Percentiles rank a stretch among this genome's conserved stretches.
Conservation (phyloP, 345 rosid genomes). For the Sonneratia caseolaris region DNA sequence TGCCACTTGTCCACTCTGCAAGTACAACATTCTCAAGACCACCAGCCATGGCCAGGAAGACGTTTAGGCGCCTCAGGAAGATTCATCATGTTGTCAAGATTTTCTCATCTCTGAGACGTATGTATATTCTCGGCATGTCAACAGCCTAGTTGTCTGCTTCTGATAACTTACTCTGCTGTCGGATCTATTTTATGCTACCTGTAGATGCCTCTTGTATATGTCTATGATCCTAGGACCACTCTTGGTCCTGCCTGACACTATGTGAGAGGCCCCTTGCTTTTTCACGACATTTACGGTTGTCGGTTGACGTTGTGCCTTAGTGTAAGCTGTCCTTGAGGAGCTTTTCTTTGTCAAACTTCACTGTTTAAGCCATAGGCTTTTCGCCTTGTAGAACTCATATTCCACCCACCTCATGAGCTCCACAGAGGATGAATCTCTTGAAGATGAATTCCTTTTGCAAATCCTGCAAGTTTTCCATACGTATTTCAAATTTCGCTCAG, state of each 20-base stretch:
- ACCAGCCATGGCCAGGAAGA: slow-evolving; percentile 49
- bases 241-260: no score
- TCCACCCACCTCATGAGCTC: no score
- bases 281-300: background rate
- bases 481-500: no score
- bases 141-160: background rate
- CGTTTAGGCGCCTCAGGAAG: slow-evolving; percentile 26
- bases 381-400: no score
- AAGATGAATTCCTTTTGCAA: no score
- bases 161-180: background rate
- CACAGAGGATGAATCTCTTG: no score
- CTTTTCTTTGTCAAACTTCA: background rate
- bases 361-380: background rate
- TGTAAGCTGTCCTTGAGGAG: background rate
- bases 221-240: background rate
- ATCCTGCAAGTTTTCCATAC: no score
- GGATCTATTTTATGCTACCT: background rate
- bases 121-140: background rate
- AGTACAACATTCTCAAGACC: slow-evolving; percentile 83
- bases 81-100: background rate
- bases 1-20: slow-evolving; percentile 97
- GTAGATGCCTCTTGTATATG: background rate
- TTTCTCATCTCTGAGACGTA: background rate
- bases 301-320: background rate
- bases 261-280: no score